Conservation (phyloP, 345 rosid genomes). For the Populus ilicifolia region DNA sequence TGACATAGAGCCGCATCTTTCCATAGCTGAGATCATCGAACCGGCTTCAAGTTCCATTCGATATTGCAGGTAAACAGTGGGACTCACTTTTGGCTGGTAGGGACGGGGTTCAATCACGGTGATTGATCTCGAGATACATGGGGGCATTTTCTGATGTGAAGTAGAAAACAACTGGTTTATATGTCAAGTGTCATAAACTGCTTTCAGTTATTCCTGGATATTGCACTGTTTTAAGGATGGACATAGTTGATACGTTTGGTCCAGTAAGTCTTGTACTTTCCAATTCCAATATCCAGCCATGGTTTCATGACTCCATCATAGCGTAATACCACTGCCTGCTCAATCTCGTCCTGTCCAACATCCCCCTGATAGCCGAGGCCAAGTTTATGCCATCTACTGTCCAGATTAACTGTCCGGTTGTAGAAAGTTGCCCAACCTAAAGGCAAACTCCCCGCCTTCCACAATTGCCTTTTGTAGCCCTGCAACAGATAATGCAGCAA, state of each 20-base stretch:
- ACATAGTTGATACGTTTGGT: too few species aligned
- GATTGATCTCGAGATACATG: too few species aligned
- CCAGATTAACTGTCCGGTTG: constrained; percentile 18
- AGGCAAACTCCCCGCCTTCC: constrained; percentile 29
- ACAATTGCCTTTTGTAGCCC: constrained; percentile 16
- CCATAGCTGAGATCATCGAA: not conserved
- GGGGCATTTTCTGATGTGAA: too few species aligned
- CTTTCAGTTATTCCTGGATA: too few species aligned
- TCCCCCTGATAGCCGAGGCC: constrained; percentile 23
- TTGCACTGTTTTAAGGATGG: too few species aligned
- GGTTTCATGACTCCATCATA: constrained; percentile 36
- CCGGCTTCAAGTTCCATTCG: not conserved
- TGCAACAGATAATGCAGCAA: constrained; percentile 16
- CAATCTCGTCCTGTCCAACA: constrained; percentile 9
- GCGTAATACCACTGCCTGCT: constrained; percentile 25
- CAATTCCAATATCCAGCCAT: constrained; percentile 23
- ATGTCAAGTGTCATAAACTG: too few species aligned
- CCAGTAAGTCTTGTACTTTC: not conserved
- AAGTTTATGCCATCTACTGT: constrained; percentile 25
- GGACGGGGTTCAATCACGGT: too few species aligned
- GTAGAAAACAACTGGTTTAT: too few species aligned
- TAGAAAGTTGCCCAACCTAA: constrained; percentile 26
- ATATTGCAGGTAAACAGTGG: not conserved
- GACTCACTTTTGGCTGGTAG: too few species aligned
- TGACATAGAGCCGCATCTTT: not conserved